Conservation (phyloP, 2,329 filamentous ascomycete genomes). For the Pseudocercospora fuligena region DNA sequence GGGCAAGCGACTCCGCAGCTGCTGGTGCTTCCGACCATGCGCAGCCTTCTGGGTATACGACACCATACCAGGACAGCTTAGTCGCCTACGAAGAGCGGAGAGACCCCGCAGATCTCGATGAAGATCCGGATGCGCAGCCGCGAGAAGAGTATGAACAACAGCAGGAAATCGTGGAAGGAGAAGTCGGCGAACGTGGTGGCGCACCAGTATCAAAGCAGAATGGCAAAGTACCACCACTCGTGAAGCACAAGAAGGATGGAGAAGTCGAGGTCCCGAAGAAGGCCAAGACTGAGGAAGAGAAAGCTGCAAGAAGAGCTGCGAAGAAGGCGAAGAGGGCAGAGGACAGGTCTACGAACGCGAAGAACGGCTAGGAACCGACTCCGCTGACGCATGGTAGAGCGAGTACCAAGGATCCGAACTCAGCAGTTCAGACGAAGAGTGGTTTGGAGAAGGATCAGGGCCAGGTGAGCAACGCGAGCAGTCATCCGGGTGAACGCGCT, state of each 20-base stretch:
- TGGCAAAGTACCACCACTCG: conserved; percentile 35
- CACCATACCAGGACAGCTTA: conserved; percentile 21
- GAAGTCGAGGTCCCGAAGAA: conserved; percentile 27
- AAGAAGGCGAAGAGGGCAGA: conserved; percentile 60
- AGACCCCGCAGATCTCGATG: conserved; percentile 22
- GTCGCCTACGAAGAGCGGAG: conserved; percentile 20
- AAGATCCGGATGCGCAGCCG: conserved; percentile 45
- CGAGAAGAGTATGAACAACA: conserved; percentile 48
- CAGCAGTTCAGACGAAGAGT: background rate
- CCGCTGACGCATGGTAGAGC: background rate
- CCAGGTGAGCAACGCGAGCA: background rate
- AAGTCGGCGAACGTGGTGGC: conserved; percentile 44
- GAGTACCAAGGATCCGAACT: background rate
- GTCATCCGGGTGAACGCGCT: background rate
- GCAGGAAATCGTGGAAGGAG: conserved; percentile 48
- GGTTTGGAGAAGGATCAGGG: background rate
- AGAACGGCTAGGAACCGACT: background rate
- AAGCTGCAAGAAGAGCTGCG: conserved; percentile 58
- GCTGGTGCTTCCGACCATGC: conserved; percentile 14
- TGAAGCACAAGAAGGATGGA: conserved; percentile 31
- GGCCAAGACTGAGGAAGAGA: conserved; percentile 45
- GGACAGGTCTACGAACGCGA: conserved; percentile 40
- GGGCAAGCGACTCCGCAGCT: conserved; percentile 15
- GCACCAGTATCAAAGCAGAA: conserved; percentile 40
- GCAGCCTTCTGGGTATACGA: conserved; percentile 11